Conservation (phyloP, 2,329 filamentous ascomycete genomes). For the Colletotrichum eleusines region DNA sequence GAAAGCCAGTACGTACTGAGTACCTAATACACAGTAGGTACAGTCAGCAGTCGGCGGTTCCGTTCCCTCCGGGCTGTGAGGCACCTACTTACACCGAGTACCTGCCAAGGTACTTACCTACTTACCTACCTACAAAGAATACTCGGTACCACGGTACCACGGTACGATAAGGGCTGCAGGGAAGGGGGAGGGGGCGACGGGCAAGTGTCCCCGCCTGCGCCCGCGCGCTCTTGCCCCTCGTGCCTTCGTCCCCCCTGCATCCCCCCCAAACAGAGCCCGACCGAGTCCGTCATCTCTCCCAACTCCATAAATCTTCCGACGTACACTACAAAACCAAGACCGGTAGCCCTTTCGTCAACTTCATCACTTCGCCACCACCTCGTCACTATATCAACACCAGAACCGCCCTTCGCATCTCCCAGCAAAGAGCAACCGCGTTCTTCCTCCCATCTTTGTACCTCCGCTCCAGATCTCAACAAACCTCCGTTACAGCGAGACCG, state of each 20-base stretch:
- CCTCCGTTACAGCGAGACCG: conserved; percentile 57
- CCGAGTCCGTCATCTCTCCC: conserved; percentile 40
- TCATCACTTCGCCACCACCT: conserved; percentile 40
- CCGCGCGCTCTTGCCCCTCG: conserved; percentile 6
- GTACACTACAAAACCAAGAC: conserved; percentile 35
- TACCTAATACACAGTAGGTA: too few species aligned
- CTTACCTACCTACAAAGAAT: background rate
- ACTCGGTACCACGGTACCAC: background rate
- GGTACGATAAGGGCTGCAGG: conserved; percentile 26
- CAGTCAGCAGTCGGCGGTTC: background rate
- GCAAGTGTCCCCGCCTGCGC: too few species aligned
- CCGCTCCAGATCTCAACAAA: background rate
- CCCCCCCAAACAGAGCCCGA: conserved; percentile 15
- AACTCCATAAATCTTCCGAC: conserved; percentile 41
- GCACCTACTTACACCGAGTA: background rate
- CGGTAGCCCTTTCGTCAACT: conserved; percentile 41
- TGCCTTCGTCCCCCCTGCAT: background rate
- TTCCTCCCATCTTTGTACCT: background rate
- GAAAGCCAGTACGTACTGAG: background rate
- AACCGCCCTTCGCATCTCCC: background rate
- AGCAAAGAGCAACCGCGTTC: background rate
- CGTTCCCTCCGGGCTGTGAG: background rate
- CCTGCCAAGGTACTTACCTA: too few species aligned
- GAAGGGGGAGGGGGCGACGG: background rate
- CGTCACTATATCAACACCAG: conserved; percentile 28